phyloP scores from a whole-genome alignment of 805 yeast genomes.

The Saturnispora quitensis region DNA sequence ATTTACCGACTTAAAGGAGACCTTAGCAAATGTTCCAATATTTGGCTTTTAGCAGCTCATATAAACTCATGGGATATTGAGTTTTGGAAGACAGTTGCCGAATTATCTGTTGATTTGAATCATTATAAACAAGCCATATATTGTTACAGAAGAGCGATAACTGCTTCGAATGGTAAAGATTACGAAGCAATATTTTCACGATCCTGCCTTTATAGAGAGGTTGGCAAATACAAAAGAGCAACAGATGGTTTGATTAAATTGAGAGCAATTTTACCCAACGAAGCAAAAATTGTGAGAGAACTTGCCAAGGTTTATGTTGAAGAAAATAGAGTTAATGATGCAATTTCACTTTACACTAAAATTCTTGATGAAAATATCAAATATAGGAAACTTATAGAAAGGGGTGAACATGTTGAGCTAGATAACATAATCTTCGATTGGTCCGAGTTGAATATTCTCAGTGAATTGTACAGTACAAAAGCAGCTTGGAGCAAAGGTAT shows the following conservation, averaged over 20 bases:
- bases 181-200: slow-evolving; percentile 53
- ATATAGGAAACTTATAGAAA: slow-evolving; percentile 24
- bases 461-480: slow-evolving; percentile 68
- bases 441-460: slow-evolving; percentile 78
- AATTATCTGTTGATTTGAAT: slow-evolving; percentile 52
- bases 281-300: slow-evolving; percentile 52
- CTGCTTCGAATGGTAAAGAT: slow-evolving; percentile 34
- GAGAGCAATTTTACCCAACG: slow-evolving; percentile 46
- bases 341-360: slow-evolving; percentile 59
- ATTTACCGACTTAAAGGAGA: slow-evolving; percentile 63
- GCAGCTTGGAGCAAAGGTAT: slow-evolving; percentile 59
- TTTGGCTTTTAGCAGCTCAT: slow-evolving; percentile 78
- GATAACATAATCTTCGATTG: slow-evolving; percentile 58
- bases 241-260: slow-evolving; percentile 61
- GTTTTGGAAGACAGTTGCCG: slow-evolving; percentile 74
- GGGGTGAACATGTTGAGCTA: slow-evolving; percentile 19
- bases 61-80: slow-evolving; percentile 65
- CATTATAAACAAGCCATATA: slow-evolving; percentile 69
- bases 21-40: slow-evolving; percentile 62
- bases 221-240: slow-evolving; percentile 61
- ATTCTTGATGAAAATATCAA: slow-evolving; percentile 52
- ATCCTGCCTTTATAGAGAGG: slow-evolving; percentile 57
- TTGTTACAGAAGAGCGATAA: slow-evolving; percentile 62
- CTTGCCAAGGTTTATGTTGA: slow-evolving; percentile 43
- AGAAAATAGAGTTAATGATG: slow-evolving; percentile 59